Evolutionary conservation across 768 basidiomycete genomes (phyloP).

Genomic region (Leucocoprinus leucothites): DNA sequence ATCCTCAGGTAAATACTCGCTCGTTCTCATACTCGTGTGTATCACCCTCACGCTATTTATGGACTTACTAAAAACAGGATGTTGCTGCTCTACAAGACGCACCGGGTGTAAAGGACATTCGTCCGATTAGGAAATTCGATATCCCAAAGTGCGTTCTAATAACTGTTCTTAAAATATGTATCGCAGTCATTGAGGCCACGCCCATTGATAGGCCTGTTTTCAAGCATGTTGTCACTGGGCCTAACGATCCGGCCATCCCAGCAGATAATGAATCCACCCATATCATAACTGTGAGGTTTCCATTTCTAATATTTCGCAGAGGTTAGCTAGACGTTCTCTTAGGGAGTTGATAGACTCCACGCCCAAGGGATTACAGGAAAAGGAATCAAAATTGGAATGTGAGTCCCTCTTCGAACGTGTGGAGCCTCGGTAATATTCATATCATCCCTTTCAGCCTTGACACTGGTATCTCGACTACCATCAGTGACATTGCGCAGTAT

Average conservation of each 20-base stretch:
- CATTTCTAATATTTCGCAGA: background rate
- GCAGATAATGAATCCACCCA: conserved; percentile 50
- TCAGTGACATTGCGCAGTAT: too few relatives aligned
- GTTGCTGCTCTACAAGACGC: conserved; percentile 39
- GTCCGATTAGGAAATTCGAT: conserved; percentile 45
- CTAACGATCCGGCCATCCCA: conserved; percentile 38
- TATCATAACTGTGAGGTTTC: conserved; percentile 41
- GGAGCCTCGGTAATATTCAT: background rate
- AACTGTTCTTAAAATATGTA: background rate
- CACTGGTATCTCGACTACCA: too few relatives aligned
- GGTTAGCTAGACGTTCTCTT: background rate
- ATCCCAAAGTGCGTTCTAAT: conserved; percentile 38
- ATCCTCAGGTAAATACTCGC: conserved; percentile 26
- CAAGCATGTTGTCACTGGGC: conserved; percentile 36
- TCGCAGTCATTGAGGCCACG: background rate
- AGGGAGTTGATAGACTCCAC: conserved; percentile 67
- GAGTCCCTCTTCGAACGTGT: conserved; percentile 16
- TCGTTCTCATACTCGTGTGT: background rate
- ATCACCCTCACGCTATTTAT: background rate
- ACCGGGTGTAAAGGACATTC: conserved; percentile 54
- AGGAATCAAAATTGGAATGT: conserved; percentile 69
- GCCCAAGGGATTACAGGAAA: conserved; percentile 58
- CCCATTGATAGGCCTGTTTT: conserved; percentile 37
- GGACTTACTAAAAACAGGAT: conserved; percentile 39
- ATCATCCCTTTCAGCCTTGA: conserved; percentile 37